Conservation (phyloP, 768 basidiomycete genomes). For the Epithele typhae region DNA sequence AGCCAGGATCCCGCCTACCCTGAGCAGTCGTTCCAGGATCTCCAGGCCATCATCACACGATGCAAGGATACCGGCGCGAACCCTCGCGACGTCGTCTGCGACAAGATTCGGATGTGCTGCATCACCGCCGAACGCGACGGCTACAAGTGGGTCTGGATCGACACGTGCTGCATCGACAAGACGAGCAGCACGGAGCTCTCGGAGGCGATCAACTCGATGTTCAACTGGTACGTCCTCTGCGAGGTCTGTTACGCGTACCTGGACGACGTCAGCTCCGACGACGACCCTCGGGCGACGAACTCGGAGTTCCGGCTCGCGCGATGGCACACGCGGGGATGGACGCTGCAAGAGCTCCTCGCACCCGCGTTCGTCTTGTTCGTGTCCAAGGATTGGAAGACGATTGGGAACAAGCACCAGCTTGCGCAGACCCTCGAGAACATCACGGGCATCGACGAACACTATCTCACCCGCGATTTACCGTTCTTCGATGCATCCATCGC, state of each 20-base stretch:
- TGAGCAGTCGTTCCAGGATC: background rate
- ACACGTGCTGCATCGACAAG: constrained; percentile 12
- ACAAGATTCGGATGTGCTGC: constrained; percentile 5
- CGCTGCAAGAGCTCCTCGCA: constrained; percentile 12
- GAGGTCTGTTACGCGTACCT: constrained; percentile 12
- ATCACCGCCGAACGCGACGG: constrained; percentile 1
- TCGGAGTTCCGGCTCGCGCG: constrained; percentile 2
- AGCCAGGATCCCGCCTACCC: too few relatives aligned
- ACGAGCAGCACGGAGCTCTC: constrained; percentile 11
- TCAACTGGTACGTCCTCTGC: constrained; percentile 2
- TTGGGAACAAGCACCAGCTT: constrained; percentile 5
- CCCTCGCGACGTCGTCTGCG: too few relatives aligned
- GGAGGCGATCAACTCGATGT: constrained; percentile 14
- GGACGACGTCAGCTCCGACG: constrained; percentile 5
- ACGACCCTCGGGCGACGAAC: background rate
- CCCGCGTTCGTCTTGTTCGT: constrained; percentile 10
- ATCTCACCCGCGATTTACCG: constrained; percentile 5
- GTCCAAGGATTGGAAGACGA: constrained; percentile 2
- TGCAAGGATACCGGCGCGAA: too few relatives aligned
- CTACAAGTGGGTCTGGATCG: constrained; percentile 8
- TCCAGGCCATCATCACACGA: background rate
- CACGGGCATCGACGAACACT: constrained; percentile 5
- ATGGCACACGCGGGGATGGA: constrained; percentile 10
- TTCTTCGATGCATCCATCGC: constrained; percentile 4
- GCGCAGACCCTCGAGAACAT: constrained; percentile 5